Base-by-base conservation (phyloP, 2,329 filamentous ascomycete genomes). In the Colletotrichum godetiae region DNA sequence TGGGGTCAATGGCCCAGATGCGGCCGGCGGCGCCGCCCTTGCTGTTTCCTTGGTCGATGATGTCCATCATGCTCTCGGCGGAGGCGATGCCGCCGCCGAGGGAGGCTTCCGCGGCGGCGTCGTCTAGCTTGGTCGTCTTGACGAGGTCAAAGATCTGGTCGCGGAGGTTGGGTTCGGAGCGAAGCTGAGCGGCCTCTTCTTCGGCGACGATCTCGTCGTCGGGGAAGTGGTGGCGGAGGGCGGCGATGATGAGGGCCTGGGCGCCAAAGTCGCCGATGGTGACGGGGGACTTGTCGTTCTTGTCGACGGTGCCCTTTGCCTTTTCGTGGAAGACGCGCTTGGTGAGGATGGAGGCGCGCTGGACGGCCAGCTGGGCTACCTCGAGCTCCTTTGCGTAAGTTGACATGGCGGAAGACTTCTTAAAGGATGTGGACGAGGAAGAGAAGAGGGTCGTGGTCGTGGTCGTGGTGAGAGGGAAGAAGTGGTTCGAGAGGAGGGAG, bases 241-340 rank as follows among this genome's bases (percentile, higher is more conserved):
- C 96, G 70, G 92, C 89, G 80, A 98, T 98, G 84, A 99, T 98
- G 76, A 99, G 91, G 37, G 97, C 95, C 86, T 99, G 97, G 49
- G 97, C 97, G 80, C 97, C 97, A 83, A 98, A 98, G 86, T 99
- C 97, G 82, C 96, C 97, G 78, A 98, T 97, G 22, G 97, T 99
- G 79, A 99, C 97, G 76, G 97, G 97, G 11, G 95, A 98, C 81
- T 94, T 95, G 88, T 99, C 97, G 83, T 94, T 93, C 87, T 99
- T 99, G 82, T 93, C 93, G 64, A 98, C 89, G 58, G 97, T 98
- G 78, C 96, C 96, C 86, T 98, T 98, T 78, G 95, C 93, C 84
- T 96, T 97, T 78, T 96, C 93, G 85, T 95, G 83, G 80, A 89
- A 89, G 78, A 89, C 87, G 49, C 84, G 82, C 80, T 87, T 87